Percentiles rank a stretch among this genome's conserved stretches.
Evolutionary conservation across 1,284 basidiomycete genomes (phyloP).

Genomic region (Apiotrichum brassicae): DNA sequence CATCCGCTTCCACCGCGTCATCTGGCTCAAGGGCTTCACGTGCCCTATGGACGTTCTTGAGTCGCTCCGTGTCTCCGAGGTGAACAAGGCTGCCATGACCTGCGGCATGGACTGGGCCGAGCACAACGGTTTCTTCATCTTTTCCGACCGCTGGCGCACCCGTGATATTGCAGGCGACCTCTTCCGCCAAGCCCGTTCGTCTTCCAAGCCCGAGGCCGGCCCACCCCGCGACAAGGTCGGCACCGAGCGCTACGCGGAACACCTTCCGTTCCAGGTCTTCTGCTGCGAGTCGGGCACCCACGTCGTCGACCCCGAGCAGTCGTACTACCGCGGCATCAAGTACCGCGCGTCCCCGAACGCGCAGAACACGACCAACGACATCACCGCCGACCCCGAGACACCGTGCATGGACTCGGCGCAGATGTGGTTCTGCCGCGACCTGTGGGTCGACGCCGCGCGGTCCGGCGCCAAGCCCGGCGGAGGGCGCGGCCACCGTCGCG

Average conservation of each 20-base stretch:
- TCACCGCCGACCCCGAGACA: conserved; percentile 61
- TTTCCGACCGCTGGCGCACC: conserved; percentile 92
- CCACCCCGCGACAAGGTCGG: conserved; percentile 78
- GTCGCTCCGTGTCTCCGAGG: conserved; percentile 77
- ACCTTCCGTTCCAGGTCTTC: conserved; percentile 92
- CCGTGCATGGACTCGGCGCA: conserved; percentile 87
- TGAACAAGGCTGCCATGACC: conserved; percentile 89
- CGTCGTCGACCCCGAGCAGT: conserved; percentile 84
- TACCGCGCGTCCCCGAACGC: conserved; percentile 74
- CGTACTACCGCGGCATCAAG: conserved; percentile 77
- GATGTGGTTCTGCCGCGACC: conserved; percentile 90
- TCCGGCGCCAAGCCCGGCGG: conserved; percentile 56
- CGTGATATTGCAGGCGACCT: conserved; percentile 92
- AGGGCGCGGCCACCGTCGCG: conserved; percentile 2
- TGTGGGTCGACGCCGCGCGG: conserved; percentile 77
- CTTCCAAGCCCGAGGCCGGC: conserved; percentile 78
- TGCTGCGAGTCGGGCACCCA: conserved; percentile 95
- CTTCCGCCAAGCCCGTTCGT: conserved; percentile 88
- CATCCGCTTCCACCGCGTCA: conserved; percentile 77
- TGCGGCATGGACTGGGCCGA: conserved; percentile 99
- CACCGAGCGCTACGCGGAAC: conserved; percentile 73
- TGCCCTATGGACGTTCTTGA: conserved; percentile 94
- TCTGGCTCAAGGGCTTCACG: conserved; percentile 95
- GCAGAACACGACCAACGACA: conserved; percentile 66
- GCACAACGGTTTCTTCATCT: conserved; percentile 90